Evolutionary conservation across 2,329 filamentous ascomycete species (phyloP).

Genomic region (Domatiomyces catenatus): DNA sequence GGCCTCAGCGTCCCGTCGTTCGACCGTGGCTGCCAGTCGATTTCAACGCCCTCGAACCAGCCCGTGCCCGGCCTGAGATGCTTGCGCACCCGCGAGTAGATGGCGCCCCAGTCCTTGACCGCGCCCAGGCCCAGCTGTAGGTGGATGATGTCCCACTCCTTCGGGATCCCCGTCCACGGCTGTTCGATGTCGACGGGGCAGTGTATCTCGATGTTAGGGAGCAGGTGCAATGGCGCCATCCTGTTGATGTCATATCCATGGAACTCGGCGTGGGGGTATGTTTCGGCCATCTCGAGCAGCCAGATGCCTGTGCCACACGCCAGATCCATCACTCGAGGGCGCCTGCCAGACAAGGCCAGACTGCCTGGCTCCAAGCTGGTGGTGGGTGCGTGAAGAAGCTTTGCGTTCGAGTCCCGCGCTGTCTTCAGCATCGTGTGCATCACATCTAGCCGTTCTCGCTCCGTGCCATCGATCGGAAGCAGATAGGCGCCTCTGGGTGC

Average conservation of each 20-base stretch:
- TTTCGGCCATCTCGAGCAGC: conserved; percentile 71
- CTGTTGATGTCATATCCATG: conserved; percentile 46
- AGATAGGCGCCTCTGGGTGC: conserved; percentile 47
- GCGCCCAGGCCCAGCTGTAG: conserved; percentile 65
- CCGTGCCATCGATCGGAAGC: conserved; percentile 62
- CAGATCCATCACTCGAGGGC: conserved; percentile 43
- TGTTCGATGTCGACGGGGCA: conserved; percentile 62
- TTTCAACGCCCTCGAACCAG: conserved; percentile 73
- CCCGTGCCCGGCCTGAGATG: conserved; percentile 64
- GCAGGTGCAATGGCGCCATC: conserved; percentile 50
- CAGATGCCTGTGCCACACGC: conserved; percentile 86
- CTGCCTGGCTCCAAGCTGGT: conserved; percentile 2
- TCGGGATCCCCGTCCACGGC: conserved; percentile 51
- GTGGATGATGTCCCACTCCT: conserved; percentile 70
- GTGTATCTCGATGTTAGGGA: conserved; percentile 51
- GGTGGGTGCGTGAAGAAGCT: conserved; percentile 26
- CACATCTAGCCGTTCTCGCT: conserved; percentile 65
- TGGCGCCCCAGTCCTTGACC: conserved; percentile 56
- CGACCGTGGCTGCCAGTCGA: conserved; percentile 64
- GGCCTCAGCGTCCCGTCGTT: conserved; percentile 48
- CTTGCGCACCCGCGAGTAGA: conserved; percentile 57
- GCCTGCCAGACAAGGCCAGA: not conserved
- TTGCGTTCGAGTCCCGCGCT: conserved; percentile 35
- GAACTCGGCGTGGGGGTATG: conserved; percentile 44
- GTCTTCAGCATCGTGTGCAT: conserved; percentile 63